phyloP scores from a whole-genome alignment of 331 rosid species.

The Phaseolus coccineus region DNA sequence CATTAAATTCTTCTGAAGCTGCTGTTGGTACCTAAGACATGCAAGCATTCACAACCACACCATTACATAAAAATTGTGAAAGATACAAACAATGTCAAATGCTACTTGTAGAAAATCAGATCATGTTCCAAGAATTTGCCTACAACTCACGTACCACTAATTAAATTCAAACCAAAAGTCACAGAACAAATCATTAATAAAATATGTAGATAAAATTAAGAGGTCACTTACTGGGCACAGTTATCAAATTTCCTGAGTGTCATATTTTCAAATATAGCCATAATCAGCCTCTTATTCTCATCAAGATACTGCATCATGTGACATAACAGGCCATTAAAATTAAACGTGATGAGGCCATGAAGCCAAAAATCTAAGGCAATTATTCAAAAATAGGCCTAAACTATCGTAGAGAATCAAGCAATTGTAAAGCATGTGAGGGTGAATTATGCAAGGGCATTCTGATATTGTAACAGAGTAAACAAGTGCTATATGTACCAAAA shows the following conservation, averaged over 20 bases:
- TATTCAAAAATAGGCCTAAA: too few relatives aligned
- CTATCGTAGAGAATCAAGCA: too few relatives aligned
- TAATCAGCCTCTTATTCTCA: conserved; percentile 90
- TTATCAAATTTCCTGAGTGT: conserved; percentile 89
- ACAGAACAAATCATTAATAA: too few relatives aligned
- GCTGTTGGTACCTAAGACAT: conserved; percentile 79
- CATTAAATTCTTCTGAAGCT: conserved; percentile 95
- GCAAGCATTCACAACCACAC: not conserved
- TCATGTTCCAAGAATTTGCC: too few relatives aligned
- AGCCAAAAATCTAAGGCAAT: too few relatives aligned
- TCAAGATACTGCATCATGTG: conserved; percentile 79
- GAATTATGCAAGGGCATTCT: too few relatives aligned
- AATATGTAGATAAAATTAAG: not conserved
- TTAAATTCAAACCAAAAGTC: too few relatives aligned
- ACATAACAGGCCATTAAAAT: conserved; percentile 36
- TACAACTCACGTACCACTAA: too few relatives aligned
- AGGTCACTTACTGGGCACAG: conserved; percentile 88
- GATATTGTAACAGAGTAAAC: too few relatives aligned
- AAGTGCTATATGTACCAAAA: too few relatives aligned
- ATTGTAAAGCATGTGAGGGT: too few relatives aligned
- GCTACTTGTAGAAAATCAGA: not conserved
- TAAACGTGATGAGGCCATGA: not conserved
- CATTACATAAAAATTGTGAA: not conserved
- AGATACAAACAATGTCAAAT: not conserved
- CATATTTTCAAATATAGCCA: conserved; percentile 89